Conservation (phyloP, 139 green algal genomes). For the Picochlorum sp. region DNA sequence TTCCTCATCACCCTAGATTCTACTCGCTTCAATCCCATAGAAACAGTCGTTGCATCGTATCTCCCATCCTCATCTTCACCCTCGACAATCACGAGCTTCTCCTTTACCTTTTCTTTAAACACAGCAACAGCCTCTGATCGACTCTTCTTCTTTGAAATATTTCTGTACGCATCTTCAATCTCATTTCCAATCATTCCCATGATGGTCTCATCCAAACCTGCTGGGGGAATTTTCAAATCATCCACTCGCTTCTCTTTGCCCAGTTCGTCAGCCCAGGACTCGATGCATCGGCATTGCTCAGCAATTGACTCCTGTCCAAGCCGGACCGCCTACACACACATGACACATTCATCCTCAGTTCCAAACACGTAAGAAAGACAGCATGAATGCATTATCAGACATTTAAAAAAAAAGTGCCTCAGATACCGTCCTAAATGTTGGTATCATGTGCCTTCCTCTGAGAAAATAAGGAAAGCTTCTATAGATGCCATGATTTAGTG, state of each 20-base stretch:
- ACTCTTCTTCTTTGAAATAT: conserved; percentile 40
- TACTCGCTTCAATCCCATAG: conserved; percentile 32
- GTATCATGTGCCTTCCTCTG: conserved; percentile 9
- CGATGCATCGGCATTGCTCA: conserved; percentile 54
- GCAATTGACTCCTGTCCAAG: conserved; percentile 50
- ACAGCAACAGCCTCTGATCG: conserved; percentile 17
- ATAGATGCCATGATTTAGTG: conserved; percentile 19
- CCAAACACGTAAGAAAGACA: neutral
- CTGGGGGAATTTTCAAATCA: conserved; percentile 35
- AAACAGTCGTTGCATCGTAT: conserved; percentile 6
- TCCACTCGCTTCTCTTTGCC: conserved; percentile 63
- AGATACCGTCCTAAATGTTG: conserved; percentile 34
- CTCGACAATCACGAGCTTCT: conserved; percentile 12
- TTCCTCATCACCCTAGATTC: conserved; percentile 52
- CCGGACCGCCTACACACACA: conserved; percentile 38
- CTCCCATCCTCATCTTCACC: neutral
- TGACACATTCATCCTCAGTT: no score
- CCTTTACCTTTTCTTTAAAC: conserved; percentile 20
- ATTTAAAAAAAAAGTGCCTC: conserved; percentile 9
- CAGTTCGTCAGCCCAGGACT: conserved; percentile 55
- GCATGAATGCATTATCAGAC: neutral
- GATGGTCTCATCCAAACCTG: conserved; percentile 46
- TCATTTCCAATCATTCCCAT: conserved; percentile 18
- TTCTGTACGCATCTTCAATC: conserved; percentile 24
- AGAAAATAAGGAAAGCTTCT: neutral